Conservation (phyloP, 2,329 filamentous ascomycete species). For the Talaromyces marneffei region DNA sequence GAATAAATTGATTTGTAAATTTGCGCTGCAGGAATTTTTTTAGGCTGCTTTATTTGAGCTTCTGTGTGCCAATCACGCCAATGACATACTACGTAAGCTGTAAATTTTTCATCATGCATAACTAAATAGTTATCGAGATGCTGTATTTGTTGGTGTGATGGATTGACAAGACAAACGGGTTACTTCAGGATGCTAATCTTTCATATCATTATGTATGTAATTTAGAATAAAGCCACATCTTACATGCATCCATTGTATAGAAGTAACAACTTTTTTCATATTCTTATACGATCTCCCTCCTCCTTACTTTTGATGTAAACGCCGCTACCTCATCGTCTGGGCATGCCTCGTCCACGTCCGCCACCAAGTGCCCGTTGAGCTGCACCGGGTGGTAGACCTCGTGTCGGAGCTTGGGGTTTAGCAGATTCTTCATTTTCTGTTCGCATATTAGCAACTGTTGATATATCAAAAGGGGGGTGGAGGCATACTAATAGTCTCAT, state of each 20-base stretch:
- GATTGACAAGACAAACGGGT: not conserved
- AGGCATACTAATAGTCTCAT: slow-evolving; percentile 89
- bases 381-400: slow-evolving; percentile 70
- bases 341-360: slow-evolving; percentile 85
- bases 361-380: slow-evolving; percentile 80
- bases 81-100: not conserved
- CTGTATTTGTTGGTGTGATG: not conserved
- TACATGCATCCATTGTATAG: slow-evolving; percentile 7
- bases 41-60: not conserved
- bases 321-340: slow-evolving; percentile 57
- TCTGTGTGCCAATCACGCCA: not conserved
- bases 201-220: slow-evolving; percentile 12
- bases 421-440: slow-evolving; percentile 84
- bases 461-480: not conserved
- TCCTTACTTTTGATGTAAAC: not conserved
- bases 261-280: slow-evolving; percentile 15
- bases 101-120: not conserved
- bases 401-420: slow-evolving; percentile 71
- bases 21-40: not conserved
- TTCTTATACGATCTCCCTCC: slow-evolving; percentile 24
- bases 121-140: not conserved
- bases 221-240: slow-evolving; percentile 5
- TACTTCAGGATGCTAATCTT: not conserved
- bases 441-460: not conserved
- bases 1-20: not conserved